A percentile compares a stretch with the other conserved stretches of the same genome.
Evolutionary conservation across 2,329 filamentous ascomycete genomes (phyloP).

Genomic region (Botryotinia calthae): DNA sequence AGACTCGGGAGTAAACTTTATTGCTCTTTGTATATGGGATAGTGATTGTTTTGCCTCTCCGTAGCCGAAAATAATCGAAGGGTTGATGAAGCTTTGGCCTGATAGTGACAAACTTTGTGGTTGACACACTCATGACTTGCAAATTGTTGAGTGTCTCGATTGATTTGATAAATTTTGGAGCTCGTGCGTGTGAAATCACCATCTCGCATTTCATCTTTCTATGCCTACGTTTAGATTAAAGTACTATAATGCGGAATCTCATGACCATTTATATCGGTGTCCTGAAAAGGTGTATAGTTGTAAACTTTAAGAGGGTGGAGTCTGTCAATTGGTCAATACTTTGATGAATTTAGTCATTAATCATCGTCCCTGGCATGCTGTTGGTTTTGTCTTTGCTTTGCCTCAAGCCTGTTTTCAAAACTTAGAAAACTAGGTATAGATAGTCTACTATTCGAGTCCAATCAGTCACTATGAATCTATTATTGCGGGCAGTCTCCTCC

Average conservation of each 20-base stretch:
- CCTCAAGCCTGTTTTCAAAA: background rate
- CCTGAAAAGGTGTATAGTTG: background rate
- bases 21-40: background rate
- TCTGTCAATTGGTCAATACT: background rate
- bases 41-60: background rate
- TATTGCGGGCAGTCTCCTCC: too few relatives aligned
- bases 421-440: background rate
- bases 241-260: too few relatives aligned
- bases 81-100: background rate
- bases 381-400: background rate
- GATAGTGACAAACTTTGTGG: background rate
- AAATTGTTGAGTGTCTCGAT: background rate
- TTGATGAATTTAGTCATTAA: background rate
- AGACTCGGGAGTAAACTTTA: background rate
- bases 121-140: background rate
- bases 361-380: background rate
- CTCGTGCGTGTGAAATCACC: background rate
- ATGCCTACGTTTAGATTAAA: background rate
- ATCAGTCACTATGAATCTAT: background rate
- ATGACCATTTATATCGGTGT: too few relatives aligned
- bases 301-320: background rate
- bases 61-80: background rate
- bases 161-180: background rate
- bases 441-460: background rate
- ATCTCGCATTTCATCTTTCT: background rate